Conservation (phyloP, 306 rosid species). For the Mimosa pudica region DNA sequence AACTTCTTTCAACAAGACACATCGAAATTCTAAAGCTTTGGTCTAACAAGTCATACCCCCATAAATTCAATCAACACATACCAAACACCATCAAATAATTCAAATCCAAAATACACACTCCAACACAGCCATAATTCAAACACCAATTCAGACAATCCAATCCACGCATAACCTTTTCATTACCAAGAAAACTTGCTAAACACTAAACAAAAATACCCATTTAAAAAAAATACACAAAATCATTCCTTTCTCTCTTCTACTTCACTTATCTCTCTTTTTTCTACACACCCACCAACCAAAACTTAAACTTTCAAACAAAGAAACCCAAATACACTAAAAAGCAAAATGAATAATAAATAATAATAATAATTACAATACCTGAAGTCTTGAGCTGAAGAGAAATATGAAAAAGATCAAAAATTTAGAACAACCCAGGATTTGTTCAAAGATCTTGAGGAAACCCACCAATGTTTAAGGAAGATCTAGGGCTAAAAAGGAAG, state of each 20-base stretch:
- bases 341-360: neutral
- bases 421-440: constrained; percentile 27
- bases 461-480: constrained; percentile 26
- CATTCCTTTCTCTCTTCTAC: neutral
- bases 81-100: constrained; percentile 14
- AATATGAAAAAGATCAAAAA: constrained; percentile 35
- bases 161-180: constrained; percentile 13
- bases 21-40: constrained; percentile 15
- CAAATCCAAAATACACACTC: constrained; percentile 37
- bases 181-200: constrained; percentile 28
- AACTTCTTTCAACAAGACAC: neutral
- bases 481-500: constrained; percentile 43
- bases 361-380: constrained; percentile 31
- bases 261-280: neutral
- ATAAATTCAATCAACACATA: constrained; percentile 27
- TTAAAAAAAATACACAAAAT: neutral
- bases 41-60: constrained; percentile 36
- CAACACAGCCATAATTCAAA: constrained; percentile 34
- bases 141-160: constrained; percentile 30
- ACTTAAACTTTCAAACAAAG: constrained; percentile 27
- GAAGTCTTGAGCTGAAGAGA: constrained; percentile 23
- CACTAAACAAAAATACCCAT: neutral
- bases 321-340: neutral
- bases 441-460: constrained; percentile 40
- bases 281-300: neutral